These are phyloP conservation scores for Phytophthora lateralis DNA, from an alignment of 352 stramenopile genomes.

Conservation along the genomic window DNA sequence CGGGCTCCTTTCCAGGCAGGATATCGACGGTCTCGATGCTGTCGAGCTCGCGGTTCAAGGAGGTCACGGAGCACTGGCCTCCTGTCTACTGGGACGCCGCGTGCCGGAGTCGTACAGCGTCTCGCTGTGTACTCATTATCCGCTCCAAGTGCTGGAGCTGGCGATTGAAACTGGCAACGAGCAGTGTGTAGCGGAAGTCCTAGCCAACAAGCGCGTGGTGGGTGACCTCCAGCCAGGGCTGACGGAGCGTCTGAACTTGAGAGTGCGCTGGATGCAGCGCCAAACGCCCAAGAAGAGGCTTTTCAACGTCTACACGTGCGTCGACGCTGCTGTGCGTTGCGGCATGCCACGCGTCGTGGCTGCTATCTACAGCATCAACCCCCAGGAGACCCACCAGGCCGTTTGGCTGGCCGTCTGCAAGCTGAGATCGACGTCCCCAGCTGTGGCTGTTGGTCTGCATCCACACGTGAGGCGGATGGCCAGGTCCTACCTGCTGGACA, in stretches of 20 bases:
- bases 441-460: neutral
- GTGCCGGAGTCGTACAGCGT: constrained; percentile 1
- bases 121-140: constrained; percentile 12
- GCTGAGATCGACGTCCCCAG: neutral
- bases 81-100: constrained; percentile 2
- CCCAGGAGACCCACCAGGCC: constrained; percentile 11
- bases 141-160: constrained; percentile 17
- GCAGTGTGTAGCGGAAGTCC: neutral
- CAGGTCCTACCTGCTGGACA: neutral
- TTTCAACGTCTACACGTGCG: constrained; percentile 21
- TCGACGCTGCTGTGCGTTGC: constrained; percentile 11
- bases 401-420: constrained; percentile 15
- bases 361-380: constrained; percentile 17
- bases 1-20: constrained; percentile 3
- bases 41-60: constrained; percentile 8
- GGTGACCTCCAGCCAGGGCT: constrained; percentile 2
- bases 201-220: constrained; percentile 16
- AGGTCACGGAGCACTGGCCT: constrained; percentile 8
- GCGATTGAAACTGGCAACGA: constrained; percentile 17
- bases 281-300: constrained; percentile 9
- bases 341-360: constrained; percentile 5
- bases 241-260: constrained; percentile 11
- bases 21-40: constrained; percentile 10
- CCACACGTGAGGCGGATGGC: neutral
- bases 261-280: constrained; percentile 13